These are phyloP conservation scores for Areca catechu DNA, from an alignment of 176 grass and related monocot genomes.

Conservation along the genomic window DNA sequence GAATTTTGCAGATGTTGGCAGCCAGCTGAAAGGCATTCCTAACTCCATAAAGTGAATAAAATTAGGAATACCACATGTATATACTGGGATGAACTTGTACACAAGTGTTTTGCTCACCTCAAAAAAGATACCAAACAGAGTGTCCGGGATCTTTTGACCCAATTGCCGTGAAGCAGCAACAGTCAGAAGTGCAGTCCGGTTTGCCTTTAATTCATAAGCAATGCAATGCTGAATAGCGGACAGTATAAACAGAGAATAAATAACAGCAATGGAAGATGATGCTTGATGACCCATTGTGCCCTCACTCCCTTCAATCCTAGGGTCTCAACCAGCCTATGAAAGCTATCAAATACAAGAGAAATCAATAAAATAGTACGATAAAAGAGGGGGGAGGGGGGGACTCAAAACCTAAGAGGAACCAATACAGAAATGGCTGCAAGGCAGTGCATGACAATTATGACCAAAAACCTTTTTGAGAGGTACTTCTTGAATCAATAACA, in stretches of 20 bases:
- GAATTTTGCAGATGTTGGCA: too few relatives aligned
- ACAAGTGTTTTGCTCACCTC: slow-evolving; percentile 42
- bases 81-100: background rate
- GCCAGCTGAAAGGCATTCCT: too few relatives aligned
- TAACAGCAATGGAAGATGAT: slow-evolving; percentile 3
- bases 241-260: slow-evolving; percentile 19
- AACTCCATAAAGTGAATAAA: too few relatives aligned
- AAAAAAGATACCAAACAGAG: slow-evolving; percentile 74
- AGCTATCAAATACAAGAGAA: too few relatives aligned
- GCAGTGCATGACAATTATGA: too few relatives aligned
- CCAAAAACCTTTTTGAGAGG: too few relatives aligned
- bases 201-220: slow-evolving; percentile 23
- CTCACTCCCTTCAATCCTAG: slow-evolving; percentile 8
- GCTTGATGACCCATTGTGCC: slow-evolving; percentile 19
- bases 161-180: slow-evolving; percentile 41
- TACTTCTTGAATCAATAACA: too few relatives aligned
- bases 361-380: too few relatives aligned
- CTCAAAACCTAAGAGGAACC: too few relatives aligned
- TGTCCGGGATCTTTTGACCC: slow-evolving; percentile 53
- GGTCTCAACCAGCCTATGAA: slow-evolving; percentile 5
- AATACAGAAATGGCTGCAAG: too few relatives aligned
- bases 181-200: slow-evolving; percentile 26
- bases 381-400: too few relatives aligned
- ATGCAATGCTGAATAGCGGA: slow-evolving; percentile 20
- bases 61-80: too few relatives aligned